Conservation (phyloP, 148 eudicot species). For the Beta vulgaris region DNA sequence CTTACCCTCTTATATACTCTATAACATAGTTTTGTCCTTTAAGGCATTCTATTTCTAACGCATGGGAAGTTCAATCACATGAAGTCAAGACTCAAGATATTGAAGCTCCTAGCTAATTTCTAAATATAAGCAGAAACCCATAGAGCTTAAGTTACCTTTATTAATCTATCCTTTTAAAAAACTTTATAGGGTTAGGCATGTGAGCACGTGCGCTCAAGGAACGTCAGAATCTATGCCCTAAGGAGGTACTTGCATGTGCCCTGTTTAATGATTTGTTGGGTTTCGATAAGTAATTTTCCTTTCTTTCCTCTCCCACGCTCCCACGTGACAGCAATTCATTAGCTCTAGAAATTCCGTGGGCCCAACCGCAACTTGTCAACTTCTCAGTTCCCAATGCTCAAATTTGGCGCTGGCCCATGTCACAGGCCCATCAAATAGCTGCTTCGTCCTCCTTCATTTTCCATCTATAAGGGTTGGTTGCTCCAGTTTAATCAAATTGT, state of each 20-base stretch:
- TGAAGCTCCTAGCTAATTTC: background rate
- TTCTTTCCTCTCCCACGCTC: constrained; percentile 17
- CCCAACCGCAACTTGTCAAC: constrained; percentile 6
- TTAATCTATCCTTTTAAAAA: constrained; percentile 3
- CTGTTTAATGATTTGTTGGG: constrained; percentile 29
- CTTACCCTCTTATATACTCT: background rate
- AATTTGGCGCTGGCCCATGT: background rate
- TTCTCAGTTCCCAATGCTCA: constrained; percentile 12
- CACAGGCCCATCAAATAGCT: background rate
- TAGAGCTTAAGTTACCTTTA: constrained; percentile 4
- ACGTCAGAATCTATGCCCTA: constrained; percentile 26
- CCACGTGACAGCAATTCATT: constrained; percentile 26
- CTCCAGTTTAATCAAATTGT: no score
- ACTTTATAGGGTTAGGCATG: constrained; percentile 26
- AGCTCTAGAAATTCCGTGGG: constrained; percentile 12
- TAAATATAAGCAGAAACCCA: background rate
- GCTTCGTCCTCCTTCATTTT: background rate
- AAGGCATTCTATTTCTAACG: background rate
- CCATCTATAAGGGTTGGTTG: background rate
- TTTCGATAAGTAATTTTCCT: constrained; percentile 5
- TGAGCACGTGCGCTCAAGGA: constrained; percentile 38
- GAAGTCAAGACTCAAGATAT: constrained; percentile 12
- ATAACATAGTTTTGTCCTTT: no score
- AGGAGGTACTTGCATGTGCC: constrained; percentile 28
- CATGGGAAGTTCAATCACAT: background rate